phyloP scores from a whole-genome alignment of 225 moss, liverwort and hornwort species.

The Anthoceros angustus region DNA sequence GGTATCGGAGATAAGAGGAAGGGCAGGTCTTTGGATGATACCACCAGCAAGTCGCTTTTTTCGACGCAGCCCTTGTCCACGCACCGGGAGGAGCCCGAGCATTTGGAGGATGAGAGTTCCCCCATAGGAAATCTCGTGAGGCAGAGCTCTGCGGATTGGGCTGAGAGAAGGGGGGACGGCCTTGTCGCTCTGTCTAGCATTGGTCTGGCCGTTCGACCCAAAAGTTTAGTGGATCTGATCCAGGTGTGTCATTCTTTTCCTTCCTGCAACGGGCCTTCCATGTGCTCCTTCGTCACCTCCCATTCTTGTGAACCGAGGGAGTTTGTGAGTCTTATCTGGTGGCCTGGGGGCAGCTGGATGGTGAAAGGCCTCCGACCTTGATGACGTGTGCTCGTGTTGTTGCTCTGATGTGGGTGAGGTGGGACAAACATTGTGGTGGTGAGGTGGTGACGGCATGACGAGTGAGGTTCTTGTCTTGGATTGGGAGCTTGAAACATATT shows the following conservation, averaged over 20 bases:
- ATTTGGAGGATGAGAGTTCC: conserved; percentile 64
- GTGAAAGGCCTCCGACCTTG: no score
- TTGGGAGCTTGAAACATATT: no score
- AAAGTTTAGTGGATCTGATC: conserved; percentile 90
- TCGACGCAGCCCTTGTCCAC: conserved; percentile 82
- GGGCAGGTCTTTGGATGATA: conserved; percentile 74
- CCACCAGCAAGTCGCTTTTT: conserved; percentile 90
- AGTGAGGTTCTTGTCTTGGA: no score
- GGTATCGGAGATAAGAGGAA: conserved; percentile 84
- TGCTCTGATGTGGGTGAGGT: no score
- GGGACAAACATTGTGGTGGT: no score
- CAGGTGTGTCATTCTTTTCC: conserved; percentile 29
- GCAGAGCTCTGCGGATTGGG: conserved; percentile 60
- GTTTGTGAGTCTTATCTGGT: no score
- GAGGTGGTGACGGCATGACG: no score
- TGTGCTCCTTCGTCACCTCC: no score
- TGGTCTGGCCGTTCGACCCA: conserved; percentile 81
- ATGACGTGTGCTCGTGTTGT: no score
- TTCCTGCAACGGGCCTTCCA: no score
- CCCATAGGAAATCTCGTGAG: conserved; percentile 45
- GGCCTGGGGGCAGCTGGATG: no score
- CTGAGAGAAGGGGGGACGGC: conserved; percentile 43
- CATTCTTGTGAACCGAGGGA: no score
- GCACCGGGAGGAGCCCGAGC: conserved; percentile 88
- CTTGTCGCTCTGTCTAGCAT: conserved; percentile 25